These are phyloP conservation scores for Bryopsis sp. DNA, from an alignment of 139 green algal genomes.

Conservation along the genomic window DNA sequence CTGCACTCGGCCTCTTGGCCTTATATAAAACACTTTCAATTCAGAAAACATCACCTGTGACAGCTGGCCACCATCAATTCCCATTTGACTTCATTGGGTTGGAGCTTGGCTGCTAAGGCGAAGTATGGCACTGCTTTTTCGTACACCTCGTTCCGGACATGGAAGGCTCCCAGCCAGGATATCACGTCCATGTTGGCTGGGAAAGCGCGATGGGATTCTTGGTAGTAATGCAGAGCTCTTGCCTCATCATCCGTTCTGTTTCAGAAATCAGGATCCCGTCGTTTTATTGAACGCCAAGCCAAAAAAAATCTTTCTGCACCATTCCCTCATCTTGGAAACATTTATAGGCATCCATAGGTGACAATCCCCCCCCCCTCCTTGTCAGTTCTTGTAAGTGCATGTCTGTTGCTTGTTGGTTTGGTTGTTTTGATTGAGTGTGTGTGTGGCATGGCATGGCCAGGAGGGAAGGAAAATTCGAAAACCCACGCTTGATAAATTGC, in stretches of 20 bases:
- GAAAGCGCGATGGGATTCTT: conserved; percentile 64
- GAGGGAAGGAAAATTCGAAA: not conserved
- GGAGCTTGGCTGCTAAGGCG: conserved; percentile 61
- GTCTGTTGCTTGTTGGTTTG: too few species aligned
- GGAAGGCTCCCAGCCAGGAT: conserved; percentile 75
- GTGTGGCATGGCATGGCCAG: not conserved
- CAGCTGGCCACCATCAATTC: conserved; percentile 68
- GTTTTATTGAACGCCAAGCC: too few species aligned
- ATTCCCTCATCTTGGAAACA: too few species aligned
- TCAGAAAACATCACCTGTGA: conserved; percentile 19
- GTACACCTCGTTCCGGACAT: conserved; percentile 67
- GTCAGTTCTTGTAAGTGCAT: too few species aligned
- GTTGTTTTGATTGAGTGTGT: too few species aligned
- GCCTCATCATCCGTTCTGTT: conserved; percentile 60
- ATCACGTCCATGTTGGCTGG: conserved; percentile 79
- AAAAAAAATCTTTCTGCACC: too few species aligned
- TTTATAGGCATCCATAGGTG: too few species aligned
- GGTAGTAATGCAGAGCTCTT: conserved; percentile 68
- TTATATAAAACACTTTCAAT: too few species aligned
- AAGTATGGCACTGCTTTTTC: conserved; percentile 72
- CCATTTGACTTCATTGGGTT: conserved; percentile 84
- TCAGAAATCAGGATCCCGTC: too few species aligned
- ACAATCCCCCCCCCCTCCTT: too few species aligned
- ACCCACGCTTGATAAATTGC: conserved; percentile 47
- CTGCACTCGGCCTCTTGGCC: too few species aligned